Evolutionary conservation across 208 protist species (phyloP).

Genomic region (Crithidia mellificae): DNA sequence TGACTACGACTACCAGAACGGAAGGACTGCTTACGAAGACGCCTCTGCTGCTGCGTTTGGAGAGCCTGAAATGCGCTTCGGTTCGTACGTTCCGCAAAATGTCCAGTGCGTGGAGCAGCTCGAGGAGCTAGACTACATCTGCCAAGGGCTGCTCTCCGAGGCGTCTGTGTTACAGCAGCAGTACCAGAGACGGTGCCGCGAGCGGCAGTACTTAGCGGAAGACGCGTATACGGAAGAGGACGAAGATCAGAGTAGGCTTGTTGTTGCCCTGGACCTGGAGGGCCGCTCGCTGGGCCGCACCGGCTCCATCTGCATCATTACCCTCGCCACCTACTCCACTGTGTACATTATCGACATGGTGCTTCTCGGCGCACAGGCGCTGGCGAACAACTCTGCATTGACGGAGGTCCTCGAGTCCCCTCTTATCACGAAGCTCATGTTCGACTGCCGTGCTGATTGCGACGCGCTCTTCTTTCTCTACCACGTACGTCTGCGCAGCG

Average conservation of each 20-base stretch:
- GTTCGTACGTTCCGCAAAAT: constrained; percentile 13
- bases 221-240: not conserved
- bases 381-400: constrained; percentile 24
- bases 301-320: constrained; percentile 64
- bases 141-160: constrained; percentile 15
- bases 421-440: constrained; percentile 63
- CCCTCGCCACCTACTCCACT: constrained; percentile 47
- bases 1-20: constrained; percentile 18
- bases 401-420: constrained; percentile 40
- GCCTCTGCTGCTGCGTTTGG: not conserved
- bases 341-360: constrained; percentile 70
- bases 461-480: constrained; percentile 63
- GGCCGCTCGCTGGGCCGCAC: constrained; percentile 44
- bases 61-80: constrained; percentile 6
- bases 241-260: constrained; percentile 23
- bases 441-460: constrained; percentile 66
- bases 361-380: constrained; percentile 34
- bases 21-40: not conserved
- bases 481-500: constrained; percentile 40
- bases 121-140: constrained; percentile 19
- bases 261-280: constrained; percentile 57
- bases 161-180: constrained; percentile 7
- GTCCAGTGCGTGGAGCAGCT: constrained; percentile 23
- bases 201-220: constrained; percentile 6
- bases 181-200: constrained; percentile 5